Conservation (phyloP, 345 rosid species). For the Trapa bicornis region DNA sequence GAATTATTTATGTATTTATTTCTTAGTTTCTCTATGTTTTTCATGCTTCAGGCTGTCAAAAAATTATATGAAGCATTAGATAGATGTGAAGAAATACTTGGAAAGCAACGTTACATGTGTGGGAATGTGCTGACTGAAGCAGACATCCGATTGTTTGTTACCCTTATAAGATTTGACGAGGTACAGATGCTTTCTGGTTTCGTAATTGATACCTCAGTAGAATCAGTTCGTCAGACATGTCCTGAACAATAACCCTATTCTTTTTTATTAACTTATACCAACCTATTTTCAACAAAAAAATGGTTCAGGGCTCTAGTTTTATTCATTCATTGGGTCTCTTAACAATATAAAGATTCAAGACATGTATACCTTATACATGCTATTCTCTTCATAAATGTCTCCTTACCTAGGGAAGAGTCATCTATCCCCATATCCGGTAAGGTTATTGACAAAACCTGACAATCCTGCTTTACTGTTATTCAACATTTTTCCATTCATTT, state of each 20-base stretch:
- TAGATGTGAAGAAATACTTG: constrained; percentile 60
- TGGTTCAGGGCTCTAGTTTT: background rate
- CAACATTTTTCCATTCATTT: background rate
- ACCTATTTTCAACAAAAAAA: background rate
- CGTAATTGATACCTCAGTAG: background rate
- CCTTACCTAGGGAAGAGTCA: background rate
- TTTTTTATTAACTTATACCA: background rate
- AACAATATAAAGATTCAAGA: background rate
- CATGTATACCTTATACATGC: background rate
- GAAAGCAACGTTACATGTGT: constrained; percentile 57
- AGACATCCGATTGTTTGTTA: constrained; percentile 67
- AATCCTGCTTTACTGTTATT: background rate
- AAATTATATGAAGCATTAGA: constrained; percentile 61
- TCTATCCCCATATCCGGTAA: background rate
- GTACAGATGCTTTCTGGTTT: constrained; percentile 17
- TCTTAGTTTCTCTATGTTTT: background rate
- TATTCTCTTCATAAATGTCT: background rate
- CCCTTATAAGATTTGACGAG: constrained; percentile 93
- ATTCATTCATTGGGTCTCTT: background rate
- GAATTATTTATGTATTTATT: background rate
- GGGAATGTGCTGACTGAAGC: constrained; percentile 60
- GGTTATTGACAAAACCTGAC: background rate
- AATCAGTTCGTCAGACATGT: background rate
- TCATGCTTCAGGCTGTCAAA: constrained; percentile 44
- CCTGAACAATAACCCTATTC: background rate